phyloP scores from a whole-genome alignment of 2,329 filamentous ascomycete genomes.

The Lizonia empirigonia region DNA sequence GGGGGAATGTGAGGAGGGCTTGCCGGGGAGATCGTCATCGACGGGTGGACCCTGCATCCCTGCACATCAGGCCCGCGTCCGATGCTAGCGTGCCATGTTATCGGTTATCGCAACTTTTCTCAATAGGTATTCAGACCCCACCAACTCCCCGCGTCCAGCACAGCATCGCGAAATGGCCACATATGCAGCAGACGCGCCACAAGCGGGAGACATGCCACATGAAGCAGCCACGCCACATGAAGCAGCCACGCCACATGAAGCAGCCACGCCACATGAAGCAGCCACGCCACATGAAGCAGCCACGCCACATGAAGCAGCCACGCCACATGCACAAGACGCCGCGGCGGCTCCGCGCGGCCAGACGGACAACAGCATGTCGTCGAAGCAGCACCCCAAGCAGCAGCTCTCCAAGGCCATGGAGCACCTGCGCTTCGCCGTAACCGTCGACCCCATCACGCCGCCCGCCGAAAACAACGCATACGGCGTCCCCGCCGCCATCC shows the following conservation, averaged over 20 bases:
- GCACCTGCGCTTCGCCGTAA: constrained; percentile 58
- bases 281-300: no score
- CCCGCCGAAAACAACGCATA: constrained; percentile 51
- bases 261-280: no score
- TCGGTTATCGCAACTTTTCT: constrained; percentile 14
- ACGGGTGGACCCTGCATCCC: neutral
- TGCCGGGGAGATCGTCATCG: neutral
- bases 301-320: no score
- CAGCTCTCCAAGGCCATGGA: constrained; percentile 60
- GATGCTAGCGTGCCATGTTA: constrained; percentile 12
- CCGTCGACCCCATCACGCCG: constrained; percentile 44
- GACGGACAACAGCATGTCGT: constrained; percentile 40
- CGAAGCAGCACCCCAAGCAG: constrained; percentile 46
- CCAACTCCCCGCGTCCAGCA: constrained; percentile 10
- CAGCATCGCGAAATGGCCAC: constrained; percentile 22
- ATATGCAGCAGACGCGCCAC: constrained; percentile 15
- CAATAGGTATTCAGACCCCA: neutral
- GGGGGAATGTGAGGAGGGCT: neutral
- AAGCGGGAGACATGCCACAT: no score
- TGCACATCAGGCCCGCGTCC: neutral
- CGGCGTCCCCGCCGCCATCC: constrained; percentile 55
- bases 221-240: no score
- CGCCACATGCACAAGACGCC: no score
- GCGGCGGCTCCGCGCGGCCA: constrained; percentile 31
- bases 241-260: no score